Conservation (phyloP, 208 protist species). For the Tritrichomonas musculus region DNA sequence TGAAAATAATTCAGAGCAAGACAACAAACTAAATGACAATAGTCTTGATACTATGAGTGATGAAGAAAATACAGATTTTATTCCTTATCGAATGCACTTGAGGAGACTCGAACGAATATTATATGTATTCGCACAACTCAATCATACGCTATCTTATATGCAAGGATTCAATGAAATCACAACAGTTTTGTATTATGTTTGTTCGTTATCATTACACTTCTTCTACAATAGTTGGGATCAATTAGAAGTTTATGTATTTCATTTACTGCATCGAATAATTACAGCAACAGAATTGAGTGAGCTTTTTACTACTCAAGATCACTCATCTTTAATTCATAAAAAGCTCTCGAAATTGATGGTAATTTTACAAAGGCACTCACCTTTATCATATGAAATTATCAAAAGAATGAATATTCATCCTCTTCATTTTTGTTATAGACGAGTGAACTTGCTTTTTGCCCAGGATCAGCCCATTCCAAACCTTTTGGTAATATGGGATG, state of each 20-base stretch:
- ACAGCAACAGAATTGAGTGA: not conserved
- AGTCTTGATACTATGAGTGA: too few relatives aligned
- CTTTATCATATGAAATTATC: not conserved
- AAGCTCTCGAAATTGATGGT: not conserved
- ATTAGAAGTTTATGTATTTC: not conserved
- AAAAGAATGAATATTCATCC: not conserved
- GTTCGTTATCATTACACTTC: not conserved
- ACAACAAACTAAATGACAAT: too few relatives aligned
- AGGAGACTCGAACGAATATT: not conserved
- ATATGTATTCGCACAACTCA: not conserved
- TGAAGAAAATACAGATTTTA: too few relatives aligned
- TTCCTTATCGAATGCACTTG: not conserved
- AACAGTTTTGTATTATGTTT: not conserved
- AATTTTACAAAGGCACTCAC: not conserved
- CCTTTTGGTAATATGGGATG: not conserved
- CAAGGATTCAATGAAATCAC: conserved; percentile 8
- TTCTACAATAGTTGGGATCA: not conserved
- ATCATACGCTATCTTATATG: not conserved
- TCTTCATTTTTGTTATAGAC: not conserved
- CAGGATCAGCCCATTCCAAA: not conserved
- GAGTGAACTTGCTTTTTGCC: not conserved
- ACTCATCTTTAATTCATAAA: not conserved
- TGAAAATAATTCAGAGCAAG: too few relatives aligned
- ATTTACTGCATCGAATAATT: not conserved
- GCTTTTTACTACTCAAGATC: not conserved